These are phyloP conservation scores for Theobroma cacao DNA, from an alignment of 345 rosid species.

Conservation along the genomic window DNA sequence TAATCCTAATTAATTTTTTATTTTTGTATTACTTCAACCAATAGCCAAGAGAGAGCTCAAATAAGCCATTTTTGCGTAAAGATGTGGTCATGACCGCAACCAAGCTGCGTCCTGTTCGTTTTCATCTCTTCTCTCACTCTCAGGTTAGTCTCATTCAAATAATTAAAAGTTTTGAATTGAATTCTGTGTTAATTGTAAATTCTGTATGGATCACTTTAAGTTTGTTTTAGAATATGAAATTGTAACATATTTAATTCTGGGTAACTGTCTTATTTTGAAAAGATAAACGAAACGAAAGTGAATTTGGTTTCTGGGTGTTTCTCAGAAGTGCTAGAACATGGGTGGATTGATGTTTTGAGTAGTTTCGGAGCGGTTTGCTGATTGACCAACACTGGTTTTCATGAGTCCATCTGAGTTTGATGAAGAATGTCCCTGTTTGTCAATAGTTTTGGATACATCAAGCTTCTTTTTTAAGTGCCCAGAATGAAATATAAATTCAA, in stretches of 20 bases:
- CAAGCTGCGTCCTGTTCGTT: conserved; percentile 20
- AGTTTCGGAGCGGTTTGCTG: conserved; percentile 1
- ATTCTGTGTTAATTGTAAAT: background rate
- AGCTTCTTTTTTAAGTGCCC: background rate
- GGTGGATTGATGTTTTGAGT: background rate
- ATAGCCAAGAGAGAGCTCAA: background rate
- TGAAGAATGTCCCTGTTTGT: conserved; percentile 7
- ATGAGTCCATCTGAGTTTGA: conserved; percentile 6
- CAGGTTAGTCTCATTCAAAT: conserved; percentile 10
- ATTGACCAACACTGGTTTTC: conserved; percentile 14
- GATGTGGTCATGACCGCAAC: conserved; percentile 20
- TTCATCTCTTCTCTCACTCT: conserved; percentile 20
- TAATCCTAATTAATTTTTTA: background rate
- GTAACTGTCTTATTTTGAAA: background rate
- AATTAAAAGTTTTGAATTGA: background rate
- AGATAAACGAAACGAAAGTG: background rate
- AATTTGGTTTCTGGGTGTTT: background rate
- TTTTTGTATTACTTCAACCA: background rate
- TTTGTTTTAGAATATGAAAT: conserved; percentile 3
- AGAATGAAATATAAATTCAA: background rate
- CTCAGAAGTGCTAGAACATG: conserved; percentile 9
- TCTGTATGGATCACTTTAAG: conserved; percentile 1
- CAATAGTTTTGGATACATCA: too few relatives aligned
- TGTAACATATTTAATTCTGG: conserved; percentile 26
- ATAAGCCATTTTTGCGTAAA: conserved; percentile 4